Conservation (phyloP, 1,139 yeast genomes). For the Debaryomycetaceae sp. region DNA sequence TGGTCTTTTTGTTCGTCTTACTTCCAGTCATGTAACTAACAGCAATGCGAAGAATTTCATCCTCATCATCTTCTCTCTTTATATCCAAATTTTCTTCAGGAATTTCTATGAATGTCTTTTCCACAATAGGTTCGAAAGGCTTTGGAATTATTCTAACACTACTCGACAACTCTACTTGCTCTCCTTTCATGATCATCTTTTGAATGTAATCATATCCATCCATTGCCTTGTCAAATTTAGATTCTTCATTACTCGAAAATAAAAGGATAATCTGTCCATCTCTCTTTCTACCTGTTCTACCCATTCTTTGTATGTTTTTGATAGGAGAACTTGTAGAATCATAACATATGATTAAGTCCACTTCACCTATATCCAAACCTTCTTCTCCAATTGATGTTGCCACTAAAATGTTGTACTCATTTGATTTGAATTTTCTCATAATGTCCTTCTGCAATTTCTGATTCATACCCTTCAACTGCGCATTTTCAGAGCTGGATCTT, state of each 20-base stretch:
- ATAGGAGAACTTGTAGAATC: conserved; percentile 94
- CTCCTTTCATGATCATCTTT: conserved; percentile 47
- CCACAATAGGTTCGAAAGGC: conserved; percentile 51
- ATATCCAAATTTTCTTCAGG: conserved; percentile 68
- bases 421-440: conserved; percentile 68
- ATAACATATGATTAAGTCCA: conserved; percentile 86
- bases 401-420: conserved; percentile 72
- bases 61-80: conserved; percentile 52
- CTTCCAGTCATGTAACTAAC: conserved; percentile 40
- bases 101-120: conserved; percentile 54
- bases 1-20: conserved; percentile 18
- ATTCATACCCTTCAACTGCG: conserved; percentile 60
- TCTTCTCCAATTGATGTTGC: conserved; percentile 99
- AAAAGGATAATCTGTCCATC: conserved; percentile 81
- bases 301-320: conserved; percentile 92
- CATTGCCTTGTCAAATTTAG: conserved; percentile 81
- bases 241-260: conserved; percentile 74
- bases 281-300: conserved; percentile 94
- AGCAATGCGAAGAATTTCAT: conserved; percentile 67
- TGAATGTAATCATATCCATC: conserved; percentile 81
- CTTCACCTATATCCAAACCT: conserved; percentile 97
- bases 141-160: conserved; percentile 69
- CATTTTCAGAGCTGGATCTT: conserved; percentile 48
- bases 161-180: conserved; percentile 37
- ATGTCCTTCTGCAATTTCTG: conserved; percentile 72